Percentiles rank a stretch among this genome's conserved stretches.
Evolutionary conservation across 2,329 filamentous ascomycete species (phyloP).

Genomic region (Colletotrichum sp.): DNA sequence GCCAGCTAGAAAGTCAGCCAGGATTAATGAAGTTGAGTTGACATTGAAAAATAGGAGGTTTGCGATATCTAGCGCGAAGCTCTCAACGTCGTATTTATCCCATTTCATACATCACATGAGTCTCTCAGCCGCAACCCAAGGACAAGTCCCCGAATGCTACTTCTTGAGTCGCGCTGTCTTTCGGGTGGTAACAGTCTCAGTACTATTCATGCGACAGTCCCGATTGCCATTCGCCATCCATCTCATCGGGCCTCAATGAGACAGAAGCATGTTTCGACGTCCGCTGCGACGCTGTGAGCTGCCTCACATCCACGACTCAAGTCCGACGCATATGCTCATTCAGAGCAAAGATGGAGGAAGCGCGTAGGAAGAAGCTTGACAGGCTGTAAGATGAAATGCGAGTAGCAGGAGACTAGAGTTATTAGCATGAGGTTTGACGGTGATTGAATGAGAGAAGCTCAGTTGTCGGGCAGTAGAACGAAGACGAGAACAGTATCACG

Average conservation of each 20-base stretch:
- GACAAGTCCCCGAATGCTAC: background rate
- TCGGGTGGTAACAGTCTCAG: background rate
- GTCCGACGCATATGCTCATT: background rate
- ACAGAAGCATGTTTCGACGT: background rate
- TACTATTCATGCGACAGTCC: background rate
- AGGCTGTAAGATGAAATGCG: background rate
- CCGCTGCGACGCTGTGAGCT: background rate
- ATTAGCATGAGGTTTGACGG: background rate
- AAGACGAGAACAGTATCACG: background rate
- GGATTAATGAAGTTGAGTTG: fast-evolving
- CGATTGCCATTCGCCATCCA: background rate
- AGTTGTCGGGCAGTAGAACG: background rate
- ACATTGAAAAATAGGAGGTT: fast-evolving
- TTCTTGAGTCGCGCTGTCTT: background rate
- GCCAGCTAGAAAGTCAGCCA: background rate
- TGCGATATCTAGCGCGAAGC: background rate
- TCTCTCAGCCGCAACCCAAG: background rate
- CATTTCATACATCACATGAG: background rate
- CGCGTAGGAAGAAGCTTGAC: fast-evolving
- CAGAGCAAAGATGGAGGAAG: background rate
- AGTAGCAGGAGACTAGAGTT: background rate
- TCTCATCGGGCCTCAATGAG: background rate
- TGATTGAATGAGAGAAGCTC: background rate
- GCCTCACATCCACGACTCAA: background rate
- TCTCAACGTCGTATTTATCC: background rate